phyloP scores from a whole-genome alignment of 305 asterid species.

The Fraxinus paxiana region DNA sequence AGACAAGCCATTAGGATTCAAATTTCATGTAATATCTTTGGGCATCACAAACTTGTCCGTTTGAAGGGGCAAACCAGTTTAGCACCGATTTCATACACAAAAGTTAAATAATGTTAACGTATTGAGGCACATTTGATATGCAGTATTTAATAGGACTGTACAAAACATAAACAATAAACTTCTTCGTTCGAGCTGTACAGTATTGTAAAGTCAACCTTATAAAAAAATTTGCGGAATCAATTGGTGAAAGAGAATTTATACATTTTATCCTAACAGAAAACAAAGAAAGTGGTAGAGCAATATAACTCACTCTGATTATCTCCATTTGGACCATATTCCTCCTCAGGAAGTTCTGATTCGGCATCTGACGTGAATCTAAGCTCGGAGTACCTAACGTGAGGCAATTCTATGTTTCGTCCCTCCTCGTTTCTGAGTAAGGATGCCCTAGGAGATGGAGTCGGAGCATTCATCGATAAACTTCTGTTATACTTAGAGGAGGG shows the following conservation, averaged over 20 bases:
- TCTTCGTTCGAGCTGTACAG: background rate
- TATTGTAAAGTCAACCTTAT: background rate
- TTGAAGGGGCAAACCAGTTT: background rate
- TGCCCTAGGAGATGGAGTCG: slow-evolving; percentile 59
- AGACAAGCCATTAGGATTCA: background rate
- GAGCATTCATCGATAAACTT: slow-evolving; percentile 46
- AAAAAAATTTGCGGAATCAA: background rate
- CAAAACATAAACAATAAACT: background rate
- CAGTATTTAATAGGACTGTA: background rate
- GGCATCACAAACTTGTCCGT: background rate
- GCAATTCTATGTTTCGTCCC: slow-evolving; percentile 37
- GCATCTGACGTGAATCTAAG: slow-evolving; percentile 46
- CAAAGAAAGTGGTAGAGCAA: background rate
- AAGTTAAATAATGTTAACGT: background rate
- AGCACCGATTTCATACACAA: background rate
- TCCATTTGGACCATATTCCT: slow-evolving; percentile 39
- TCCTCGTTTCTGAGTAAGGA: slow-evolving; percentile 50
- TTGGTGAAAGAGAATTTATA: background rate
- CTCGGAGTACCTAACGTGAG: slow-evolving; percentile 49
- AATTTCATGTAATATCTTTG: background rate
- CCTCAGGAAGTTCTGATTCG: slow-evolving; percentile 41
- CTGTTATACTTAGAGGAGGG: slow-evolving; percentile 37
- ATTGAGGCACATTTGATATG: background rate
- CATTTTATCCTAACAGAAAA: background rate
- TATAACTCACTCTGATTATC: slow-evolving; percentile 38